Percentiles rank a stretch among this genome's conserved stretches.
Evolutionary conservation across 331 rosid species (phyloP).

Genomic region (Prunus yedoensis): DNA sequence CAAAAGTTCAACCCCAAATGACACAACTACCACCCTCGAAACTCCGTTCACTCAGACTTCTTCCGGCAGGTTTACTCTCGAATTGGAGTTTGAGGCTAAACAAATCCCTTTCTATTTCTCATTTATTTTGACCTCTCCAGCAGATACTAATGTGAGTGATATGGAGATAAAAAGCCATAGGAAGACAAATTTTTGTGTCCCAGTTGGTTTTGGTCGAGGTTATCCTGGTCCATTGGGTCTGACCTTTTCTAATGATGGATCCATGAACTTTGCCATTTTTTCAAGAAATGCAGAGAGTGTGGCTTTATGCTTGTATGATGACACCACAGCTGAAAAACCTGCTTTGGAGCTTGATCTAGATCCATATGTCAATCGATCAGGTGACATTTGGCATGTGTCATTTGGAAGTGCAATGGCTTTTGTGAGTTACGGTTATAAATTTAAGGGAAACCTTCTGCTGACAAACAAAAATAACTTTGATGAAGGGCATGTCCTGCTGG

Average conservation of each 20-base stretch:
- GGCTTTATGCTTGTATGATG: conserved; percentile 78
- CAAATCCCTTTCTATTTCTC: conserved; percentile 73
- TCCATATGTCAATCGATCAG: conserved; percentile 77
- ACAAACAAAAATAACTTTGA: conserved; percentile 23
- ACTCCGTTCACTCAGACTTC: conserved; percentile 38
- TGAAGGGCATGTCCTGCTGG: conserved; percentile 48
- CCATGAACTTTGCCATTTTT: conserved; percentile 68
- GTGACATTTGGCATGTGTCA: conserved; percentile 88
- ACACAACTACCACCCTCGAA: conserved; percentile 28
- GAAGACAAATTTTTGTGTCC: conserved; percentile 69
- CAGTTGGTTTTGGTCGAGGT: conserved; percentile 72
- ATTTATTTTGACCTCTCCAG: conserved; percentile 47
- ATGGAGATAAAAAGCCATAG: conserved; percentile 65
- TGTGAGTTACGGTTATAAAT: conserved; percentile 75
- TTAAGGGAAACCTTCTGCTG: conserved; percentile 35
- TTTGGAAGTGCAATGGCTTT: conserved; percentile 51
- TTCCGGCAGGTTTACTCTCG: conserved; percentile 40
- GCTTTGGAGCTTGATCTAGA: conserved; percentile 89
- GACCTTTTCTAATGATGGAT: conserved; percentile 57
- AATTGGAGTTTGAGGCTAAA: conserved; percentile 66
- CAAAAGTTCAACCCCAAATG: conserved; percentile 27
- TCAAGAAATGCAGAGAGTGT: conserved; percentile 69
- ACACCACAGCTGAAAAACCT: conserved; percentile 49
- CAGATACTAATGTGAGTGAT: conserved; percentile 29
- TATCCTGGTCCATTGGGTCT: conserved; percentile 68